Percentiles rank a stretch among this genome's conserved stretches.
phyloP scores from a whole-genome alignment of 2,329 filamentous ascomycete genomes.

The Arthrobotrys conoides region DNA sequence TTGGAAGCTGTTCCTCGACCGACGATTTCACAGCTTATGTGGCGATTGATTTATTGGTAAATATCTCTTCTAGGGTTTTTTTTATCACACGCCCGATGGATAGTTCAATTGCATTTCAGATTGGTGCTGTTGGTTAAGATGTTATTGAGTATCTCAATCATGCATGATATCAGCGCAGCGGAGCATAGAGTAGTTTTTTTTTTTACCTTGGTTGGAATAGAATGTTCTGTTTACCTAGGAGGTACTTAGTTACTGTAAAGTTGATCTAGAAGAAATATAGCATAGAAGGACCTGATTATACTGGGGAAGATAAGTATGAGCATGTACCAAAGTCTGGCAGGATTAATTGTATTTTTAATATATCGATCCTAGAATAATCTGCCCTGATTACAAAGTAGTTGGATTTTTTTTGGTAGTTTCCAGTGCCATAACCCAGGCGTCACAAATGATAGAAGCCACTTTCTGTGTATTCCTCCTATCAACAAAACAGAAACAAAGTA shows the following conservation, averaged over 20 bases:
- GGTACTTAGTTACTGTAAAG: no score
- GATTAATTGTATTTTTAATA: not conserved
- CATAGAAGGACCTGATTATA: no score
- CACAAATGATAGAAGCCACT: not conserved
- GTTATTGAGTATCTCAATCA: not conserved
- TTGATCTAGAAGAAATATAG: no score
- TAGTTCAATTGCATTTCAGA: no score
- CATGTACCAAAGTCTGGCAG: no score
- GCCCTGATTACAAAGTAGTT: not conserved
- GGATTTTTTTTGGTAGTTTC: no score
- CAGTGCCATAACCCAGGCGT: not conserved
- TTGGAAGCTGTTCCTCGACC: constrained; percentile 47
- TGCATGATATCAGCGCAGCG: not conserved
- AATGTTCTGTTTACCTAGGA: no score
- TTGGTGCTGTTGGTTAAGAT: not conserved
- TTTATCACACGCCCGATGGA: no score
- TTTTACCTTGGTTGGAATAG: no score
- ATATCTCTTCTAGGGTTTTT: no score
- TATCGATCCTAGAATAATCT: not conserved
- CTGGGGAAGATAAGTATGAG: no score
- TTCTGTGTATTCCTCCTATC: not conserved
- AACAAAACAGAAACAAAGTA: not conserved
- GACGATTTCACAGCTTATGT: constrained; percentile 28
- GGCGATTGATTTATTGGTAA: constrained; percentile 41
- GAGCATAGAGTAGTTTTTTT: not conserved